phyloP scores from a whole-genome alignment of 305 asterid species.

The Euphrasia arctica region DNA sequence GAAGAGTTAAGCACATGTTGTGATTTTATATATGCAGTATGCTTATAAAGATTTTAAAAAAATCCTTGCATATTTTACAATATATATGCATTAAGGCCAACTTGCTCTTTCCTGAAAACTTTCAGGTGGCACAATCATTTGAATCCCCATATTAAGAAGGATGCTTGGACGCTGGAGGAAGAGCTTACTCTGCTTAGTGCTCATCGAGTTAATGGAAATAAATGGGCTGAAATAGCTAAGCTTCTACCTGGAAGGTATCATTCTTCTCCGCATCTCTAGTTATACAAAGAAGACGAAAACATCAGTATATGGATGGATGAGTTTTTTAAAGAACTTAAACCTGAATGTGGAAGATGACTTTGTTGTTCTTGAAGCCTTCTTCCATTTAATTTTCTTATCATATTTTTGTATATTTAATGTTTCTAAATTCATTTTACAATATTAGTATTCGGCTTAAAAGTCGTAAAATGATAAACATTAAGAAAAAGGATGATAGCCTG shows the following conservation, averaged over 20 bases:
- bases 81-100: conserved; percentile 6
- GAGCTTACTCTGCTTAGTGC: conserved; percentile 80
- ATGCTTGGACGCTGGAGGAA: conserved; percentile 94
- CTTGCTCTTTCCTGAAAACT: conserved; percentile 21
- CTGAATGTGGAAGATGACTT: too few relatives aligned
- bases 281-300: too few relatives aligned
- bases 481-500: not conserved
- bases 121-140: conserved; percentile 98
- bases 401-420: not conserved
- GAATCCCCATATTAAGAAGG: conserved; percentile 90
- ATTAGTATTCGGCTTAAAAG: not conserved
- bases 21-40: not conserved
- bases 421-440: conserved; percentile 3
- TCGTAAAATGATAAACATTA: not conserved
- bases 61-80: conserved; percentile 10
- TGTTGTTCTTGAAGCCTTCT: too few relatives aligned
- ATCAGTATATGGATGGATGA: too few relatives aligned
- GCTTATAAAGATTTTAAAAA: conserved; percentile 12
- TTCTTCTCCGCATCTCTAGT: conserved; percentile 1
- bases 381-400: too few relatives aligned
- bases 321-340: too few relatives aligned
- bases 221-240: conserved; percentile 98
- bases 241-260: conserved; percentile 90
- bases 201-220: conserved; percentile 79
- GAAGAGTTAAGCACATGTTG: too few relatives aligned